Percentiles rank a stretch among this genome's conserved stretches.
phyloP scores from a whole-genome alignment of 306 rosid genomes.

The Dryas octopetala region DNA sequence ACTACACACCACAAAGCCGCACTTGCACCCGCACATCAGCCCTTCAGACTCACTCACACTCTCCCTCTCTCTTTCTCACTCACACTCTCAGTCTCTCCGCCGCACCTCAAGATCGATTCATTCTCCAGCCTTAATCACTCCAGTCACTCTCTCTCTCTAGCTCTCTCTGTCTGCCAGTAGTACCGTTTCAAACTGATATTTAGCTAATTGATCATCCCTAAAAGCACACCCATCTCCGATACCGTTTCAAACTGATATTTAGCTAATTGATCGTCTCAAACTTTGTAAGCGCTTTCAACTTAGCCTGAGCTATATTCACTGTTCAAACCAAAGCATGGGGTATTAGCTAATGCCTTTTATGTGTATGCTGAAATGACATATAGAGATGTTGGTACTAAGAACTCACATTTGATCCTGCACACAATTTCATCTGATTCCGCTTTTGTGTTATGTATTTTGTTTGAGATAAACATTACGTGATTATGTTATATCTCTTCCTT shows the following conservation, averaged over 20 bases:
- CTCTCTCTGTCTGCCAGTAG: no score
- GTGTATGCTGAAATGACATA: constrained; percentile 44
- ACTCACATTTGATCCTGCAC: neutral
- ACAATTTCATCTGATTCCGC: neutral
- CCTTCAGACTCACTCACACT: no score
- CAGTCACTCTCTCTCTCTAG: no score
- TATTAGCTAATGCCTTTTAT: constrained; percentile 18
- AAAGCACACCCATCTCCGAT: no score
- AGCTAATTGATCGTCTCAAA: neutral
- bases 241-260: neutral
- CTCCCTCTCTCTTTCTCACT: no score
- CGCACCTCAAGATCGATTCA: no score
- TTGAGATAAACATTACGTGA: neutral
- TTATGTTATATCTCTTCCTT: neutral
- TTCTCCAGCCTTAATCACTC: no score
- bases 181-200: neutral
- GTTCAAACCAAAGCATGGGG: neutral
- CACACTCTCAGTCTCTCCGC: no score
- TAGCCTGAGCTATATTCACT: neutral
- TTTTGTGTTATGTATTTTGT: neutral
- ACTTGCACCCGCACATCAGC: no score
- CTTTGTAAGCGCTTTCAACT: no score
- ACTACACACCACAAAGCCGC: no score
- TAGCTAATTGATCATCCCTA: neutral
- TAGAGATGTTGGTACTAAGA: neutral